Evolutionary conservation across 768 basidiomycete species (phyloP).

Genomic region (Sistotremastrum suecicum): DNA sequence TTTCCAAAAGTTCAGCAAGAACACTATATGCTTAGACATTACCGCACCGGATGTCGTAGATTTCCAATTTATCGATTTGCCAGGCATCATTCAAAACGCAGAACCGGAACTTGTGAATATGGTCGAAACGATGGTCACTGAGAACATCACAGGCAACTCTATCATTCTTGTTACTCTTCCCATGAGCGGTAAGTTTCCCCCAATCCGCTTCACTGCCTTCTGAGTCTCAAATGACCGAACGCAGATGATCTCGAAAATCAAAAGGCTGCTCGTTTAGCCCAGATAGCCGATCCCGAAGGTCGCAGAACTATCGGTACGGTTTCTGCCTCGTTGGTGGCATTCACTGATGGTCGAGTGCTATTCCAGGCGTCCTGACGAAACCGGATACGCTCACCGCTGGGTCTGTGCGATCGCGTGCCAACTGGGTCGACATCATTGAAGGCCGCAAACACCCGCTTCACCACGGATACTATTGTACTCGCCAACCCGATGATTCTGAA

Average conservation of each 20-base stretch:
- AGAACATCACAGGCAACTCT: constrained; percentile 35
- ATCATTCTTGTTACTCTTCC: constrained; percentile 55
- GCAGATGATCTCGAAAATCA: constrained; percentile 60
- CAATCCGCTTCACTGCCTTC: no score
- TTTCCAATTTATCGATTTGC: constrained; percentile 10
- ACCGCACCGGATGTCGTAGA: constrained; percentile 31
- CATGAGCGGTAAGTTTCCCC: constrained; percentile 47
- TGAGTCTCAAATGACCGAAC: no score
- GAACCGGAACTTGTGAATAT: constrained; percentile 26
- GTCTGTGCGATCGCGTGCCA: constrained; percentile 22
- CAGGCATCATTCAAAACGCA: constrained; percentile 47
- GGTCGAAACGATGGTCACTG: constrained; percentile 33
- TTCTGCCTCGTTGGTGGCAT: neutral
- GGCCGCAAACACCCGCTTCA: constrained; percentile 30
- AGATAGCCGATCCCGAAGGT: constrained; percentile 35
- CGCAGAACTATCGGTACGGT: constrained; percentile 54
- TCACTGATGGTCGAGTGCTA: neutral
- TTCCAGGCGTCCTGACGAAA: constrained; percentile 53
- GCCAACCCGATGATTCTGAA: constrained; percentile 46
- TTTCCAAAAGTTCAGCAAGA: constrained; percentile 30
- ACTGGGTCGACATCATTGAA: constrained; percentile 40
- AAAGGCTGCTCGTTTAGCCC: constrained; percentile 38
- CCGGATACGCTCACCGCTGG: constrained; percentile 40
- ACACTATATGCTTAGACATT: constrained; percentile 33
- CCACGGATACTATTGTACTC: constrained; percentile 54